Percentiles rank a stretch among this genome's conserved stretches.
These are phyloP conservation scores for Porodaedalea pini DNA, from an alignment of 1,284 basidiomycete genomes.

Conservation along the genomic window DNA sequence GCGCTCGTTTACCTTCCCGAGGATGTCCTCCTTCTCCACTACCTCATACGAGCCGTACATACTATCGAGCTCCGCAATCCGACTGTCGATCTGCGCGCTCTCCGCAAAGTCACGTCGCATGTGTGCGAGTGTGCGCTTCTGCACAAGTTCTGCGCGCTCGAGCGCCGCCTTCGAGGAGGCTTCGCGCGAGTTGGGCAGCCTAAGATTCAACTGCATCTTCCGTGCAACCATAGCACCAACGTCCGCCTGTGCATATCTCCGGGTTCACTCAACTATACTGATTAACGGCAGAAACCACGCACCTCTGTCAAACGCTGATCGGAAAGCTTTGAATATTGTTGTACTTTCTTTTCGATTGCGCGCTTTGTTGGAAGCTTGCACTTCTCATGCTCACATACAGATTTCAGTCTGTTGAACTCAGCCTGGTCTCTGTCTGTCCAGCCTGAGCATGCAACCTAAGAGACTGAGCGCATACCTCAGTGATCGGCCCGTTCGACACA, in stretches of 20 bases:
- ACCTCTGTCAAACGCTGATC: constrained; percentile 76
- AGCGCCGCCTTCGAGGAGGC: constrained; percentile 43
- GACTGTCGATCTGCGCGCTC: constrained; percentile 53
- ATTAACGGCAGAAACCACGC: constrained; percentile 21
- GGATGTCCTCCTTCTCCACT: constrained; percentile 48
- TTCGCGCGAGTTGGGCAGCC: constrained; percentile 36
- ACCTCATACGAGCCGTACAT: constrained; percentile 31
- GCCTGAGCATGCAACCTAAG: constrained; percentile 8
- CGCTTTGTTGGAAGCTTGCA: constrained; percentile 64
- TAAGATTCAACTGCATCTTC: constrained; percentile 50
- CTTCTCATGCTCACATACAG: constrained; percentile 49
- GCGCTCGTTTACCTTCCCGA: constrained; percentile 83
- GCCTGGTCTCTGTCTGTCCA: constrained; percentile 42
- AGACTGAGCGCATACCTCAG: constrained; percentile 42
- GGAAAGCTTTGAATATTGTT: constrained; percentile 55
- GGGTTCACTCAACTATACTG: constrained; percentile 1
- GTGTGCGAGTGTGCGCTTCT: constrained; percentile 65
- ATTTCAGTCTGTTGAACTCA: constrained; percentile 67
- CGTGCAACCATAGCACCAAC: constrained; percentile 70
- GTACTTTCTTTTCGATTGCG: constrained; percentile 60
- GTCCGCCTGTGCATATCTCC: constrained; percentile 45
- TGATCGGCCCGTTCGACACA: constrained; percentile 69
- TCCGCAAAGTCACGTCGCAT: constrained; percentile 67
- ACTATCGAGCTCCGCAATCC: constrained; percentile 55
- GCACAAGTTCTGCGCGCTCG: constrained; percentile 59